Percentiles rank a stretch among this genome's conserved stretches.
Evolutionary conservation across 2,329 filamentous ascomycete species (phyloP).

Genomic region (Colletotrichum sp.): DNA sequence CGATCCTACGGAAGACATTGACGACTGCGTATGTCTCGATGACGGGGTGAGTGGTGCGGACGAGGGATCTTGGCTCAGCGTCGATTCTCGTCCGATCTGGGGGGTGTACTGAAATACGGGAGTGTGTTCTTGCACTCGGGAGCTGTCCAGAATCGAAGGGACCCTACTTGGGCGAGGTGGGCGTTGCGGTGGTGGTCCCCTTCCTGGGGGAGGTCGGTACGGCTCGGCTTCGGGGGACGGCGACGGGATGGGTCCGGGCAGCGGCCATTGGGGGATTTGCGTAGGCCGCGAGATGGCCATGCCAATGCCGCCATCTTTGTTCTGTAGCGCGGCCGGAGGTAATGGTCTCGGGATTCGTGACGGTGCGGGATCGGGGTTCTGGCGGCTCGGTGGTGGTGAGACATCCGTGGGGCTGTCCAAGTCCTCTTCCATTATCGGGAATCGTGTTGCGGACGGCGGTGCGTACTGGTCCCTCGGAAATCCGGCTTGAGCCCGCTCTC

Average conservation of each 20-base stretch:
- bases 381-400: slow-evolving; percentile 28
- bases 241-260: slow-evolving; percentile 45
- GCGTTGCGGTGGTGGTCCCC: slow-evolving; percentile 58
- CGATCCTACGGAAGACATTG: slow-evolving; percentile 57
- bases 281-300: slow-evolving; percentile 58
- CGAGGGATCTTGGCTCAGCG: slow-evolving; percentile 37
- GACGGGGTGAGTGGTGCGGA: slow-evolving; percentile 53
- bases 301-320: slow-evolving; percentile 41
- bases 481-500: slow-evolving; percentile 56
- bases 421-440: slow-evolving; percentile 16
- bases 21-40: slow-evolving; percentile 56
- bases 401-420: slow-evolving; percentile 18
- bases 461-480: slow-evolving; percentile 26
- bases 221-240: slow-evolving; percentile 39
- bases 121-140: slow-evolving; percentile 59
- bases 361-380: slow-evolving; percentile 24
- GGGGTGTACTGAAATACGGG: slow-evolving; percentile 56
- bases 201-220: slow-evolving; percentile 57
- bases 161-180: slow-evolving; percentile 66
- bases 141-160: slow-evolving; percentile 62
- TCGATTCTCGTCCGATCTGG: slow-evolving; percentile 38
- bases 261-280: slow-evolving; percentile 60
- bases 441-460: slow-evolving; percentile 30
- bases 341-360: slow-evolving; percentile 34
- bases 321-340: slow-evolving; percentile 37